Conservation (phyloP, 768 basidiomycete species). For the Hypholoma sublateritium region DNA sequence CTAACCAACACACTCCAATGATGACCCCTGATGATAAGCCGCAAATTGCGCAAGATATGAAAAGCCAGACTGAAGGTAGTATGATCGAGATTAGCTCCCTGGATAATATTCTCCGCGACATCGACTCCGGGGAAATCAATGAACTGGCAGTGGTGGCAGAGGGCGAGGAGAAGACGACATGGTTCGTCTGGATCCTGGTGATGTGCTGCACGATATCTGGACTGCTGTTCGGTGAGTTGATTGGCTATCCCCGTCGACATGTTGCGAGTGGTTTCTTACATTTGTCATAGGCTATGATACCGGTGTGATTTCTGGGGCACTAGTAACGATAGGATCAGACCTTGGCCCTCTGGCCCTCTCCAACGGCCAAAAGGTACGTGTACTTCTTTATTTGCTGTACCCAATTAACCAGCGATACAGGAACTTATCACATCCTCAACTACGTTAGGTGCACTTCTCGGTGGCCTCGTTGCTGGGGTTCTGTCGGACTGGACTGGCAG, state of each 20-base stretch:
- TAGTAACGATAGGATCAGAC: constrained; percentile 70
- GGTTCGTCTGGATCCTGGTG: constrained; percentile 80
- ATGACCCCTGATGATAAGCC: constrained; percentile 13
- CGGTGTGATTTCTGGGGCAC: constrained; percentile 78
- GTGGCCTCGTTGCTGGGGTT: constrained; percentile 69
- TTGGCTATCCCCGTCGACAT: neutral
- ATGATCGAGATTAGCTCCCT: constrained; percentile 16
- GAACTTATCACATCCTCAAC: constrained; percentile 83
- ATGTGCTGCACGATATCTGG: constrained; percentile 75
- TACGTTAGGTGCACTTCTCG: constrained; percentile 74
- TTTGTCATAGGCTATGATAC: constrained; percentile 67
- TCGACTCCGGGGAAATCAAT: constrained; percentile 53
- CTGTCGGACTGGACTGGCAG: constrained; percentile 74
- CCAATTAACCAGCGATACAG: constrained; percentile 27
- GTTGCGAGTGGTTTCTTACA: neutral
- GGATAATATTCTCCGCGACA: constrained; percentile 21
- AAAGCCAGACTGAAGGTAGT: constrained; percentile 11
- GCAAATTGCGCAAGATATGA: neutral
- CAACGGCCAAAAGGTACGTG: constrained; percentile 58
- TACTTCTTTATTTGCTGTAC: neutral
- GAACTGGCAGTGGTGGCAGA: constrained; percentile 61
- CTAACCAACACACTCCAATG: neutral
- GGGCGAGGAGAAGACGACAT: constrained; percentile 65
- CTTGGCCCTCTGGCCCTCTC: constrained; percentile 58
- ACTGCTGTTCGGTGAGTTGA: constrained; percentile 63